phyloP scores from a whole-genome alignment of 2,329 filamentous ascomycete species.

The Aspergillus tubingensis region DNA sequence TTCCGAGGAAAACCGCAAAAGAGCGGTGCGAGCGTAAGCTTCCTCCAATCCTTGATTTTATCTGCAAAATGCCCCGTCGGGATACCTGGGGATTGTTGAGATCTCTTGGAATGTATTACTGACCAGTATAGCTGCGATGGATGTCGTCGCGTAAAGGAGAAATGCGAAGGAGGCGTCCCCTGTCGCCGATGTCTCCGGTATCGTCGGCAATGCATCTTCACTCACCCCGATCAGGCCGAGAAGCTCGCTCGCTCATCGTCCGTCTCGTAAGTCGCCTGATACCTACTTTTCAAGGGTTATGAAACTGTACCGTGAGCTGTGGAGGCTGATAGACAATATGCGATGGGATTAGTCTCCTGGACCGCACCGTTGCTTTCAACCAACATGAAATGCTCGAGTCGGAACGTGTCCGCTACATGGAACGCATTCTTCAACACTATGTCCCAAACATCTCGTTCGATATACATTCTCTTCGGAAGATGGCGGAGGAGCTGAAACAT shows the following conservation, averaged over 20 bases:
- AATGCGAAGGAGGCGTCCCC: conserved; percentile 58
- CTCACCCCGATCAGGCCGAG: conserved; percentile 39
- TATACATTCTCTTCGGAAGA: conserved; percentile 44
- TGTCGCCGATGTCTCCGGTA: conserved; percentile 56
- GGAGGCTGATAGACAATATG: background rate
- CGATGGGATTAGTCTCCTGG: conserved; percentile 27
- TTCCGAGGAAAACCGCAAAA: conserved; percentile 44
- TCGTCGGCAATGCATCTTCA: conserved; percentile 54
- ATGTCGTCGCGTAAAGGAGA: conserved; percentile 58
- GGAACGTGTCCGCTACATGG: conserved; percentile 47
- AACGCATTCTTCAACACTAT: conserved; percentile 52
- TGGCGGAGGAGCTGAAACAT: conserved; percentile 48
- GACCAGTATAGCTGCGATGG: conserved; percentile 51
- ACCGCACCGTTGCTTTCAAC: conserved; percentile 32
- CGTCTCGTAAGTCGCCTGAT: conserved; percentile 31
- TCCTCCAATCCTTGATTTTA: background rate
- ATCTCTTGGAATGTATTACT: background rate
- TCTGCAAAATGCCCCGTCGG: background rate
- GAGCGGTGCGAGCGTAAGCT: conserved; percentile 44
- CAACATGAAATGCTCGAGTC: conserved; percentile 39
- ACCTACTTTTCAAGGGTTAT: no score
- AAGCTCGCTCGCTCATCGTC: conserved; percentile 34
- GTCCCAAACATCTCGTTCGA: conserved; percentile 49
- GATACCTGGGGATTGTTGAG: background rate
- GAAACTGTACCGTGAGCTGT: background rate